Base-by-base conservation (phyloP, 345 rosid genomes). In the Lumnitzera racemosa region DNA sequence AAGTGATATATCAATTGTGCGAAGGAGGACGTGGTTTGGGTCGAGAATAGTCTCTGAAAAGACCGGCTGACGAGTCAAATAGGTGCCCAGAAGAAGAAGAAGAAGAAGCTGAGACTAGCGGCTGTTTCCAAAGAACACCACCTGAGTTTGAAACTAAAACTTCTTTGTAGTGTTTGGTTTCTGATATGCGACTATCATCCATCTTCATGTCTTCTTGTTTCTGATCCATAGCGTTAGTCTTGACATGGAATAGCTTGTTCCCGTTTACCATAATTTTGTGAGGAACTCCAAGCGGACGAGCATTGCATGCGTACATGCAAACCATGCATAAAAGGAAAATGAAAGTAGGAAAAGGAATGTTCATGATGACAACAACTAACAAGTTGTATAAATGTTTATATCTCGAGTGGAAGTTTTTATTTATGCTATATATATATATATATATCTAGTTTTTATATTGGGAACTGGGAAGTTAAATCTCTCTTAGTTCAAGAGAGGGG, bases 41-140 rank as follows among this genome's bases (percentile, higher is more conserved):
- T 55, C 65, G 73, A 41, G 88, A 78, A 66, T 83, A 83, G 69
- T 83, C 88, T 2, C 81, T 78, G 71, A 70, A 70, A 65, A 81
- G 24, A 10, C 67, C 83, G 16, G 65, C 43, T 9, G 43, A 36
- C 10, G 63, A 59, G 23, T 23, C n/a, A 50, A 23, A 17, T 46
- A 4, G 47, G 50, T 16, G 41, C 16, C 58, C 48, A 15, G 46
- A 23, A 51, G 51, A 25, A 55, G 58, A 2, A 23, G 55, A 31
- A 55, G 61, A 52, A 55, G 67, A 49, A 46, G 24, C 24, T 3
- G 63, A 49, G 27, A 60, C 7, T 4, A 9, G 43, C 9, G 9
- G 43, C 43, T 36, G 43, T 36, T 36, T 36, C 43, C 9, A 9
- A 7, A 5, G 11, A 36, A 36, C 43, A 36, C 9, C 43, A 36